A percentile compares a stretch with the other conserved stretches of the same genome.
These are phyloP conservation scores for Fusarium humuli DNA, from an alignment of 2,329 filamentous ascomycete species.

Conservation along the genomic window DNA sequence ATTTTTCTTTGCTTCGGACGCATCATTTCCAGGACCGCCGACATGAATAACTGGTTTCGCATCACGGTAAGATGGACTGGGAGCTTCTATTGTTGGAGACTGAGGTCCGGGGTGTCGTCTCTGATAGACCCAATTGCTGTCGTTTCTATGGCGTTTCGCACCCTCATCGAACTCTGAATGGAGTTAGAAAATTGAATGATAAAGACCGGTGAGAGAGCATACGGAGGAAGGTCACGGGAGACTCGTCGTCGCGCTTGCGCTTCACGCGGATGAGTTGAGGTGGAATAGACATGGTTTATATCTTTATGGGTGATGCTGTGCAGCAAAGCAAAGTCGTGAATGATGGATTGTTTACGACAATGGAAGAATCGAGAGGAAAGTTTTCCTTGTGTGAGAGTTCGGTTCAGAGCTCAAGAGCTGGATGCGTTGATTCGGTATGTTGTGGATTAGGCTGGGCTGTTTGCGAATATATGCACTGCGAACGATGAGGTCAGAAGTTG, in stretches of 20 bases:
- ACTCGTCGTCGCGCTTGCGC: slow-evolving; percentile 67
- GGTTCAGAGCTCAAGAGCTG: not conserved
- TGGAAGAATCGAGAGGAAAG: not conserved
- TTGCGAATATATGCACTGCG: slow-evolving; percentile 3
- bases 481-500: slow-evolving; percentile 38
- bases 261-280: slow-evolving; percentile 71
- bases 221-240: slow-evolving; percentile 68
- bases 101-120: slow-evolving; percentile 56
- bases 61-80: slow-evolving; percentile 32
- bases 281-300: slow-evolving; percentile 64
- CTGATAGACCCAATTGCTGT: slow-evolving; percentile 66
- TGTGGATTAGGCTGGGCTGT: not conserved
- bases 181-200: slow-evolving; percentile 32
- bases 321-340: not conserved
- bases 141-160: slow-evolving; percentile 65
- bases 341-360: not conserved
- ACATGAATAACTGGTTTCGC: slow-evolving; percentile 61
- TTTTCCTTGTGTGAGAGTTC: not conserved
- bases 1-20: slow-evolving; percentile 24
- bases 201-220: slow-evolving; percentile 43
- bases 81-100: slow-evolving; percentile 43
- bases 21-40: slow-evolving; percentile 55
- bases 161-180: slow-evolving; percentile 62
- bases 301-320: not conserved
- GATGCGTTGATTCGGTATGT: not conserved